phyloP scores from a whole-genome alignment of 306 rosid genomes.

The Castanea crenata region DNA sequence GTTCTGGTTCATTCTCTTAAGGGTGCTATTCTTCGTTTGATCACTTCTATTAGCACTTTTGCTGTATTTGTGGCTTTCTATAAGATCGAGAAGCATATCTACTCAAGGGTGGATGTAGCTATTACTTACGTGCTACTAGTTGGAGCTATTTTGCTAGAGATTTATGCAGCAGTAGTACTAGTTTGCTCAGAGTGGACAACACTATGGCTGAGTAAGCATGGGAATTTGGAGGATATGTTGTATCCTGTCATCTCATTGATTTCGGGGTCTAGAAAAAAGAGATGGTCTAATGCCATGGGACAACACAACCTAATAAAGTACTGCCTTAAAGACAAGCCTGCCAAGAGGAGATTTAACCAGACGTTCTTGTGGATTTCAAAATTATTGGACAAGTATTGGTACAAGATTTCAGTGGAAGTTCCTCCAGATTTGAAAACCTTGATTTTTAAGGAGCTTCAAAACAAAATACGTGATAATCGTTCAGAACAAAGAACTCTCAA shows the following conservation, averaged over 20 bases:
- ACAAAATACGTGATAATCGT: background rate
- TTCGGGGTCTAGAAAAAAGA: background rate
- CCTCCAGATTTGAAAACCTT: background rate
- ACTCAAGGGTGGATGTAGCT: background rate
- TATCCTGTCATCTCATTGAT: background rate
- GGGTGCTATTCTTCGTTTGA: background rate
- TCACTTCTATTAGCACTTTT: too few species aligned
- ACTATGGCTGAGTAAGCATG: slow-evolving; percentile 1
- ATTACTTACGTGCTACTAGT: slow-evolving; percentile 1
- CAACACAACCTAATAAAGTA: background rate
- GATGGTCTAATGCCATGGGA: slow-evolving; percentile 8
- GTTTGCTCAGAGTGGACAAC: slow-evolving; percentile 20
- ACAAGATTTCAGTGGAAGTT: background rate
- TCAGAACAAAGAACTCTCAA: background rate
- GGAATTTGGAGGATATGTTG: background rate
- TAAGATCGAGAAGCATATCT: background rate
- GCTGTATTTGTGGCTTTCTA: background rate
- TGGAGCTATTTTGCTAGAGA: slow-evolving; percentile 28
- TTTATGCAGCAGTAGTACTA: background rate
- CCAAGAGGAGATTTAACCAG: background rate
- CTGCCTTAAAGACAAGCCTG: background rate
- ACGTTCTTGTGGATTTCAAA: background rate
- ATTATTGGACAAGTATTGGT: background rate
- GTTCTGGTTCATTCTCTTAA: background rate
- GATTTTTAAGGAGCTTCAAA: slow-evolving; percentile 2